Percentiles rank a stretch among this genome's conserved stretches.
Evolutionary conservation across 805 yeast genomes (phyloP).

Genomic region (Nakazawaea ishiwadae): DNA sequence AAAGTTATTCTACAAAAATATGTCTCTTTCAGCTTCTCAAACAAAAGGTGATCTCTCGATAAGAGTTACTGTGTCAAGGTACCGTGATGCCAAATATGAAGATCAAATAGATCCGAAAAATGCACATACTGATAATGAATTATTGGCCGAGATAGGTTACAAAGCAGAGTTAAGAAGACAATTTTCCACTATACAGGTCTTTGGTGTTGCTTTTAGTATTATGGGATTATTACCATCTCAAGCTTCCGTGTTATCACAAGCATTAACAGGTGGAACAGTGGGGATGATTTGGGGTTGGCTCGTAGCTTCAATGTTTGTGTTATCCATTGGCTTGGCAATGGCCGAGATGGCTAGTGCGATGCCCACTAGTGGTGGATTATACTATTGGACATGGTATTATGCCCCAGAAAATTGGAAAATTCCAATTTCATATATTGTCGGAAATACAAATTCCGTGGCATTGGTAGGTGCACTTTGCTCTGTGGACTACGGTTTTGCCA

Average conservation of each 20-base stretch:
- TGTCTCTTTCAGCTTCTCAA: too few species aligned
- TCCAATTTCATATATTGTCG: conserved; percentile 58
- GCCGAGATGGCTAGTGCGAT: conserved; percentile 63
- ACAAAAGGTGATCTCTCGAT: conserved; percentile 8
- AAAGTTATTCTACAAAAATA: too few species aligned
- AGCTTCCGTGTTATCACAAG: conserved; percentile 48
- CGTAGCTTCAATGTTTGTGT: conserved; percentile 48
- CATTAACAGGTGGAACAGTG: conserved; percentile 59
- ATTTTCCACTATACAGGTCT: conserved; percentile 58
- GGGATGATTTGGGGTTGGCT: conserved; percentile 76
- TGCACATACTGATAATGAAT: conserved; percentile 20
- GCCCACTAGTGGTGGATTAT: conserved; percentile 75
- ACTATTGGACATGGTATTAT: conserved; percentile 63
- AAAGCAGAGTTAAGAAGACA: conserved; percentile 62
- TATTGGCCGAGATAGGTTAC: conserved; percentile 58
- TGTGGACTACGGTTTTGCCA: conserved; percentile 65
- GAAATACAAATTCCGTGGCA: conserved; percentile 65
- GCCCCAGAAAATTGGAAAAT: conserved; percentile 51
- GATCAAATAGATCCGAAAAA: conserved; percentile 6
- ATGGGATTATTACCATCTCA: conserved; percentile 69
- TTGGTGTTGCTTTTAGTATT: conserved; percentile 67
- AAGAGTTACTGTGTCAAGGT: conserved; percentile 8
- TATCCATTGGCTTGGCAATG: conserved; percentile 58
- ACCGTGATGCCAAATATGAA: background rate
- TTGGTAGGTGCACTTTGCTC: conserved; percentile 63